Evolutionary conservation across 1,139 yeast genomes (phyloP).

Genomic region (Diutina scorzettiae): DNA sequence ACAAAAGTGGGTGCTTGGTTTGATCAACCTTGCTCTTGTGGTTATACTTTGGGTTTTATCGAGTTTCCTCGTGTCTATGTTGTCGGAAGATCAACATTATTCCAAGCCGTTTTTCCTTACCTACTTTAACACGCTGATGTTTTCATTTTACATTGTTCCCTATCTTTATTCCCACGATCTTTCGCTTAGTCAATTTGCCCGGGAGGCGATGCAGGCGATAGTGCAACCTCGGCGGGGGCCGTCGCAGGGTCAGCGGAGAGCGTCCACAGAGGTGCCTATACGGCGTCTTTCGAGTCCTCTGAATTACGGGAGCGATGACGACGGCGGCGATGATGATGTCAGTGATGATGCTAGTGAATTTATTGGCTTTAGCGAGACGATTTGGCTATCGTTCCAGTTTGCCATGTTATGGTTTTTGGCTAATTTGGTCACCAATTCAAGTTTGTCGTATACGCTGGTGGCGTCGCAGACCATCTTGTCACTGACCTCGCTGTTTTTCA

Average conservation of each 20-base stretch:
- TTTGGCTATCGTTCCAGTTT: slow-evolving; percentile 63
- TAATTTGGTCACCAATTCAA: slow-evolving; percentile 78
- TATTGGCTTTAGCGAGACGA: slow-evolving; percentile 34
- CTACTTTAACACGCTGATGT: slow-evolving; percentile 79
- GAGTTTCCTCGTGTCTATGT: slow-evolving; percentile 64
- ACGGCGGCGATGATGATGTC: neutral
- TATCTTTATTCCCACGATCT: slow-evolving; percentile 22
- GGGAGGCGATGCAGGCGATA: slow-evolving; percentile 1
- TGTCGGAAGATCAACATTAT: slow-evolving; percentile 58
- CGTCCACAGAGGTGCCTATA: neutral
- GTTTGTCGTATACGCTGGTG: slow-evolving; percentile 78
- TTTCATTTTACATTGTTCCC: slow-evolving; percentile 66
- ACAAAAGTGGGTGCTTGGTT: slow-evolving; percentile 65
- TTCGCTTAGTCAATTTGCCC: slow-evolving; percentile 15
- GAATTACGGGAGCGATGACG: slow-evolving; percentile 16
- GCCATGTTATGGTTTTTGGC: slow-evolving; percentile 84
- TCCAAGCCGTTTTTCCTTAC: slow-evolving; percentile 92
- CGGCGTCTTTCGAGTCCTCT: neutral
- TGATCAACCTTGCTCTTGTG: slow-evolving; percentile 59
- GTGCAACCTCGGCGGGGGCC: neutral
- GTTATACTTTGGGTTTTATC: slow-evolving; percentile 83
- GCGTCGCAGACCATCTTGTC: slow-evolving; percentile 88
- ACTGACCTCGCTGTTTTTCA: slow-evolving; percentile 87
- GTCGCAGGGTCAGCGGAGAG: too few relatives aligned
- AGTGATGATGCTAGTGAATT: slow-evolving; percentile 9